Evolutionary conservation across 331 rosid species (phyloP), one percentile per base, ranked within the genome.

Genomic region (Acacia pycnantha): DNA sequence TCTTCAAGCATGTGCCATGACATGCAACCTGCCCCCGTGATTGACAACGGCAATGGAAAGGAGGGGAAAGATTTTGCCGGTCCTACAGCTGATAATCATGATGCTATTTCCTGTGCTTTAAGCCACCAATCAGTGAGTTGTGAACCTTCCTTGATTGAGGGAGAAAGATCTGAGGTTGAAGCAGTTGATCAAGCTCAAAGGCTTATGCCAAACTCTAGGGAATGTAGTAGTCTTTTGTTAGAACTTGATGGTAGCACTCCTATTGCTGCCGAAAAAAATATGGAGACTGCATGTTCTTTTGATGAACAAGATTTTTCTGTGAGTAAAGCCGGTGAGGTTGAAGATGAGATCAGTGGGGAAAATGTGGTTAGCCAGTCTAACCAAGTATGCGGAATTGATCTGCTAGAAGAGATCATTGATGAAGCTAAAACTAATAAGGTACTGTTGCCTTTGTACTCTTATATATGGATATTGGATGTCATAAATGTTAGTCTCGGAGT

Each of bases 391-490:
- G 83, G 85, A 73, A 81, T 86, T 67, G 93, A 87, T 70, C 73
- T 88, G 83, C 95, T 96, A 85, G 97, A 93, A 68, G 89, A 91
- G 83, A 86, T 87, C 61, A 90, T 96, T 76, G 92, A 92, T 51
- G 94, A 91, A 78, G 95, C 97, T 47, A 93, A 90, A 89, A 85
- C 85, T 69, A 90, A 88, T 89, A 96, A 96, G 99, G 99, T 95
- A 89, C 61, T 66, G 27, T 70, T 82, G 26, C 72, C 79, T 84
- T 81, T 86, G 18, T 5, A 46, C 69, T 43, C 26, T 77, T 56
- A 65, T 72, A 47, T 24, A 26, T 47, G 43, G 59, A 27, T 47
- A 26, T 47, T 26, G 40, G 41, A 27, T 72, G 41, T 72, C 11
- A 46, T 15, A 72, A 46, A 47, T 15, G 35, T 70, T 70, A 40